These are phyloP conservation scores for Fagus sylvatica DNA, from an alignment of 306 rosid species.

Conservation along the genomic window DNA sequence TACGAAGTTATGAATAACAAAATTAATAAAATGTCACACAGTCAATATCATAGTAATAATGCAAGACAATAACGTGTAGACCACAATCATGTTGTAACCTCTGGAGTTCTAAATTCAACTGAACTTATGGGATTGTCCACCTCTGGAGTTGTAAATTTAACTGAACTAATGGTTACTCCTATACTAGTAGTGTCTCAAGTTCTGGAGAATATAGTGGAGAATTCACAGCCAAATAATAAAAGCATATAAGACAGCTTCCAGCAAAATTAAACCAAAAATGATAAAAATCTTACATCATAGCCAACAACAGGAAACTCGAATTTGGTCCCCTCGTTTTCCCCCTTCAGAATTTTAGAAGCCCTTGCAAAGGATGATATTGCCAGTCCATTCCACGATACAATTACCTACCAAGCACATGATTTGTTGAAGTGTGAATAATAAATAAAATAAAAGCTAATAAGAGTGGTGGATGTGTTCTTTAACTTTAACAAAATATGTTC, in stretches of 20 bases:
- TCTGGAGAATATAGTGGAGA: not conserved
- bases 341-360: conserved; percentile 81
- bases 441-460: conserved; percentile 9
- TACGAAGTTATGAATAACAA: not conserved
- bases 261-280: conserved; percentile 7
- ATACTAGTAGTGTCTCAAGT: not conserved
- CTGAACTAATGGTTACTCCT: not conserved
- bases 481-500: not conserved
- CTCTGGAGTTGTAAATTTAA: not conserved
- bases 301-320: conserved; percentile 80
- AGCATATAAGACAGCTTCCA: not conserved
- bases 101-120: not conserved
- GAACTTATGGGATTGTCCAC: not conserved
- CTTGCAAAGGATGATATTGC: conserved; percentile 88
- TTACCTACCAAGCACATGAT: conserved; percentile 59
- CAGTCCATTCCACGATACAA: conserved; percentile 96
- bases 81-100: not conserved
- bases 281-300: conserved; percentile 62
- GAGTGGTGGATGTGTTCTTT: not conserved
- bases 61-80: not conserved
- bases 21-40: not conserved
- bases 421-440: conserved; percentile 18
- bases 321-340: conserved; percentile 55
- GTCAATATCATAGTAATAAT: not conserved
- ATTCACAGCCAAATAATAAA: not conserved